These are phyloP conservation scores for Exophiala sp. DNA, from an alignment of 2,329 filamentous ascomycete species.

Conservation along the genomic window DNA sequence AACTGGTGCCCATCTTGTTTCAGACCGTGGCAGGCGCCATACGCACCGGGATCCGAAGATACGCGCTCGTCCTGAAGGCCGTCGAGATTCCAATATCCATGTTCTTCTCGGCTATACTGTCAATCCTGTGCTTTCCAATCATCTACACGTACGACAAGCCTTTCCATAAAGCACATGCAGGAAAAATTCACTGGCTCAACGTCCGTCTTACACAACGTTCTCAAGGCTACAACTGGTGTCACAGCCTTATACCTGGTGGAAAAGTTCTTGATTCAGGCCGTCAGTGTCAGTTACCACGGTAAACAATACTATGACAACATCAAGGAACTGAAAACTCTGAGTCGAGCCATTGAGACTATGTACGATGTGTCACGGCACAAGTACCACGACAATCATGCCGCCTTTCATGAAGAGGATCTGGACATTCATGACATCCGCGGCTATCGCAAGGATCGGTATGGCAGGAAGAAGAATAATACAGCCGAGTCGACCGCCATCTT, in stretches of 20 bases:
- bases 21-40: constrained; percentile 15
- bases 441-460: constrained; percentile 13
- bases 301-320: constrained; percentile 21
- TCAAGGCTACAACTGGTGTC: constrained; percentile 17
- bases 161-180: constrained; percentile 11
- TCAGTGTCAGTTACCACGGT: constrained; percentile 20
- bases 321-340: constrained; percentile 20
- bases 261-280: constrained; percentile 19
- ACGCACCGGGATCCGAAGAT: constrained; percentile 16
- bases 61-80: constrained; percentile 16
- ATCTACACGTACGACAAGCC: constrained; percentile 18
- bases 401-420: constrained; percentile 16
- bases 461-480: neutral
- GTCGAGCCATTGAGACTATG: constrained; percentile 17
- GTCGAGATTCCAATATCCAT: constrained; percentile 20
- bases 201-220: constrained; percentile 16
- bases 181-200: constrained; percentile 14
- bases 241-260: constrained; percentile 37
- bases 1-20: constrained; percentile 15
- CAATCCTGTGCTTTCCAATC: constrained; percentile 9
- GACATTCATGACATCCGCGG: constrained; percentile 18
- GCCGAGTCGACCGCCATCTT: constrained; percentile 13
- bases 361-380: constrained; percentile 18
- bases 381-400: constrained; percentile 11
- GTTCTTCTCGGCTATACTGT: constrained; percentile 18